These are phyloP conservation scores for Glebionis coronaria DNA, from an alignment of 129 eudicot genomes.

Conservation along the genomic window DNA sequence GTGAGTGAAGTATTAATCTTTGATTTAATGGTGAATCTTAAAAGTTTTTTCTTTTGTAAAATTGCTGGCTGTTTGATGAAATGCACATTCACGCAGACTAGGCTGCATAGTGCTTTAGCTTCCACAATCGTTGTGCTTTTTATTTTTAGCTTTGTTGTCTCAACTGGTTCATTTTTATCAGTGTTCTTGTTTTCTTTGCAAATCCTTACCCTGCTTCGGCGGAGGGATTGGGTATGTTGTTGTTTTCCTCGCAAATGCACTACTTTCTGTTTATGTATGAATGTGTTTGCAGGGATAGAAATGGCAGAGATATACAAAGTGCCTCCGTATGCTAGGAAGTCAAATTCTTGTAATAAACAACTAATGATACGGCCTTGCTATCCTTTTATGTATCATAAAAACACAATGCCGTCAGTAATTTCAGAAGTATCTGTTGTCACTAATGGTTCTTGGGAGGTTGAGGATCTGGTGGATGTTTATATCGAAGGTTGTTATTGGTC, in stretches of 20 bases:
- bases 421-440: slow-evolving; percentile 45
- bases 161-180: background rate
- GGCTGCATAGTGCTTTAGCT: no score
- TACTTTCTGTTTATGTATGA: background rate
- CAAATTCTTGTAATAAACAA: slow-evolving; percentile 22
- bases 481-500: slow-evolving; percentile 49
- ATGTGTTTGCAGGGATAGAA: slow-evolving; percentile 34
- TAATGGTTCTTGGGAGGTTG: slow-evolving; percentile 55
- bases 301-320: slow-evolving; percentile 38
- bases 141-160: background rate
- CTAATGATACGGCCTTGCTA: slow-evolving; percentile 64
- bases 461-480: slow-evolving; percentile 61
- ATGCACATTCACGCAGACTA: no score
- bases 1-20: no score
- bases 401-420: slow-evolving; percentile 28
- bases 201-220: no score
- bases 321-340: slow-evolving; percentile 31
- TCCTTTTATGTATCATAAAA: slow-evolving; percentile 37
- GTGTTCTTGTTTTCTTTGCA: background rate
- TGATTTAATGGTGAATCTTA: no score
- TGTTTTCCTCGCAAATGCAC: background rate
- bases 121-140: no score
- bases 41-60: no score
- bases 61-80: no score
- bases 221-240: no score